Percentiles rank a stretch among this genome's conserved stretches.
These are phyloP conservation scores for Bruguiera hainesii DNA, from an alignment of 441 rosid species.

Conservation along the genomic window DNA sequence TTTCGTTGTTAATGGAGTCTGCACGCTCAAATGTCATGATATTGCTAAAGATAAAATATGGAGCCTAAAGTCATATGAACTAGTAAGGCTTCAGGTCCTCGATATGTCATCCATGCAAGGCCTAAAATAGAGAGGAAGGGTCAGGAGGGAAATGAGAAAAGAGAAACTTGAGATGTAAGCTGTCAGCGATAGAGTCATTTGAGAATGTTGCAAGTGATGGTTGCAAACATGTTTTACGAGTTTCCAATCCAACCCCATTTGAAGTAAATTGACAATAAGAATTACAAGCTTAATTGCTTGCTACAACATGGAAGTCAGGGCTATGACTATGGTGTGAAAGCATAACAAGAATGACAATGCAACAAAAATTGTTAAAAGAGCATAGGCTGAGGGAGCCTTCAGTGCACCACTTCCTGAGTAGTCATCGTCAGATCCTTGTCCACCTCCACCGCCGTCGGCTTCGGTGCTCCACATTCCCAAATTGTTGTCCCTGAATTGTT, in stretches of 20 bases:
- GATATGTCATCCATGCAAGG: neutral
- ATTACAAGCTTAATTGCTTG: slow-evolving; percentile 13
- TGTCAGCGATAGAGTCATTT: neutral
- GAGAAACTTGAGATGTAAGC: neutral
- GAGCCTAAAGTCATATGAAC: neutral
- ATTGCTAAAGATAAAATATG: neutral
- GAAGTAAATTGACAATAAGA: neutral
- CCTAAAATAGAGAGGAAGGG: neutral
- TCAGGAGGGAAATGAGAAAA: neutral
- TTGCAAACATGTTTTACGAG: neutral
- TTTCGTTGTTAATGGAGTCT: neutral
- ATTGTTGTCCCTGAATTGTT: slow-evolving; percentile 59
- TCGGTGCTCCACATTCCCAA: slow-evolving; percentile 81
- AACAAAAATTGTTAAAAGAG: slow-evolving; percentile 22
- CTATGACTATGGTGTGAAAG: neutral
- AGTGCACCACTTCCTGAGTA: slow-evolving; percentile 38
- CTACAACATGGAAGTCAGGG: slow-evolving; percentile 33
- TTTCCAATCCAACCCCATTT: neutral
- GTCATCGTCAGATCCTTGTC: slow-evolving; percentile 34
- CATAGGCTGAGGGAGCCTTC: slow-evolving; percentile 13
- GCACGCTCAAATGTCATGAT: slow-evolving; percentile 8
- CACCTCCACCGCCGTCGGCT: slow-evolving; percentile 31
- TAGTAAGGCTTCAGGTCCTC: neutral
- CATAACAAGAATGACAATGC: slow-evolving; percentile 26
- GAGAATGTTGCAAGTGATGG: neutral